Percentiles rank a stretch among this genome's conserved stretches.
phyloP scores from a whole-genome alignment of 2,329 filamentous ascomycete genomes.

The Beauveria bassiana region DNA sequence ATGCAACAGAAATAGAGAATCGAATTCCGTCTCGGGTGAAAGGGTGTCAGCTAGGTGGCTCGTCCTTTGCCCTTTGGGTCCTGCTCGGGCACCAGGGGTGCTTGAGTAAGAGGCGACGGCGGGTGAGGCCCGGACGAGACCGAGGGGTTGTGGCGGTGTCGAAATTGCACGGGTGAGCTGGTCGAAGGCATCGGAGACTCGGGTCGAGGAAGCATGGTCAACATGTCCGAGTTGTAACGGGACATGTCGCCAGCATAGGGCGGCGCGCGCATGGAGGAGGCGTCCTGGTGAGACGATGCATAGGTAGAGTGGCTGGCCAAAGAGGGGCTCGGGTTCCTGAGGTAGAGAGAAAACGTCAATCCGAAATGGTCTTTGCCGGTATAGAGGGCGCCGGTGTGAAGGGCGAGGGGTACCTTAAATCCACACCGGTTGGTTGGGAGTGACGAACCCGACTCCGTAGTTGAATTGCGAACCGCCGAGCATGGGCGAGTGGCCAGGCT shows the following conservation, averaged over 20 bases:
- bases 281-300: conserved; percentile 35
- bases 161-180: conserved; percentile 21
- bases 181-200: conserved; percentile 35
- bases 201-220: conserved; percentile 36
- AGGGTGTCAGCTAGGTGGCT: conserved; percentile 23
- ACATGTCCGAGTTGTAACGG: conserved; percentile 28
- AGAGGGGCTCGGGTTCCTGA: conserved; percentile 33
- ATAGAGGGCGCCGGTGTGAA: conserved; percentile 32
- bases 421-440: conserved; percentile 55
- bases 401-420: conserved; percentile 37
- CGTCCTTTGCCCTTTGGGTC: conserved; percentile 30
- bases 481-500: conserved; percentile 38
- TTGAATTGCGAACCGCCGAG: conserved; percentile 36
- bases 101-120: conserved; percentile 27
- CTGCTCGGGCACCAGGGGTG: conserved; percentile 22
- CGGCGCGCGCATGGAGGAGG: conserved; percentile 25
- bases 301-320: conserved; percentile 36
- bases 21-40: not conserved
- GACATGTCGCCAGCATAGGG: conserved; percentile 34
- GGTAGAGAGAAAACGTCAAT: conserved; percentile 42
- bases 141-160: conserved; percentile 30
- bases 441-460: conserved; percentile 50
- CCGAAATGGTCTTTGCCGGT: conserved; percentile 34
- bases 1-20: conserved; percentile 14
- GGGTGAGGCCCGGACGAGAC: conserved; percentile 28